Evolutionary conservation across 495 filamentous ascomycete species (phyloP), one percentile per base, ranked within the genome.

Genomic region (Amorphotheca resinae): DNA sequence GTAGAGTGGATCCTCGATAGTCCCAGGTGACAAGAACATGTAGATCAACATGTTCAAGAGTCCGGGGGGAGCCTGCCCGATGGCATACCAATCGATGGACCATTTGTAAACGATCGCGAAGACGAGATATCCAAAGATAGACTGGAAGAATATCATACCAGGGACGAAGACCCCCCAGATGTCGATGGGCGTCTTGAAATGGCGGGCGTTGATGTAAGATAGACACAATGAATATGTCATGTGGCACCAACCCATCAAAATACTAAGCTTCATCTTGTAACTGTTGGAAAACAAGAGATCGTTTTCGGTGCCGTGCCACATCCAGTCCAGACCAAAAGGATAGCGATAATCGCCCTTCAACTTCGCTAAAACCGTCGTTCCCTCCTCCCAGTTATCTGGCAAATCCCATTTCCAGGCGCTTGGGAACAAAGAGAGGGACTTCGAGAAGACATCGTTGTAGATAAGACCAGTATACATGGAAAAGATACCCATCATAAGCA

Each of bases 191-290:
- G 78, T 81, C 65, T 89, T 88, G 72, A 95, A 99, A 57, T 94
- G 83, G 14, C 83, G 79, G 34, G 86, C 86, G 52, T 99, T 99
- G 69, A 93, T 72, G 59, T 82, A 87, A 28, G 93, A 84, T 48
- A 93, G 77, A 68, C 82, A 85, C 44, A 99, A 77, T 30, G 93
- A 95, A 60, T 91, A 98, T 9, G 91, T 96, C 91, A 98, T 98
- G 64, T 96, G 89, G 47, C 73, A 72, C 91, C 91, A 99, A 38
- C 91, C 91, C 52, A 99, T 68, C 45, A 95, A 67, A 56, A 99
- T 93, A 69, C 82, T 87, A 60, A 98, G 82, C 72, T 99, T 99
- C 91, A 99, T 96, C 77, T 99, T 99, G 75, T 89, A 87, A 63
- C 82, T 89, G 79, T 99, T 96, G 50, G 74, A 76, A 66, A 96